Evolutionary conservation across 345 rosid genomes (phyloP), one percentile per base, ranked within the genome.

Genomic region (Kernera saxatilis): DNA sequence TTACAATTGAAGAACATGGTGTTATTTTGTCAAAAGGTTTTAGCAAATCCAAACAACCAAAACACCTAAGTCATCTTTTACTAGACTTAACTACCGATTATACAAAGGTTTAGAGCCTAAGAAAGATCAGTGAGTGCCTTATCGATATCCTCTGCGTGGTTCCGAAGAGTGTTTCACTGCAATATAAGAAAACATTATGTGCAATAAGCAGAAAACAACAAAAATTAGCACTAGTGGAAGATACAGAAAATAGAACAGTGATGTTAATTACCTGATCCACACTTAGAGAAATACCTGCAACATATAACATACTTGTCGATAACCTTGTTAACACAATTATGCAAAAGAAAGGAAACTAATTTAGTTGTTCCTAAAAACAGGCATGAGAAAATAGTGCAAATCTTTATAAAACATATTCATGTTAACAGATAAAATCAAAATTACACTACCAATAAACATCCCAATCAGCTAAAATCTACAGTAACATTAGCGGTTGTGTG

Each of bases 231-330:
- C 6, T 39, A 11, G 10, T 23, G 8, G 19, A 30, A 39, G 45
- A 29, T 29, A 46, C 37, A n/a, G 6, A 17, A 33, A 15, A 64
- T 21, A 26, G 7, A 40, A 22, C 29, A 22, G 21, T 6, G 27
- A 1, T 30, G 49, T 50, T 18, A 37, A n/a, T 3, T 84, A 90
- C 98, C 97, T 93, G 97, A 25, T 93, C 98, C 64, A 93, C 68
- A 62, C 83, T 79, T 57, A 93, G 62, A n/a, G 93, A 77, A 67
- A 93, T 87, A 53, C 98, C 98, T 90, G 82, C 48, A 77, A 77
- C 55, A 51, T 22, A 35, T 43, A 45, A 56, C 52, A 63, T 10
- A 5, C 53, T 48, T 3, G 3, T 46, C 19, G n/a, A n/a, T n/a
- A n/a, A n/a, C n/a, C n/a, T n/a, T n/a, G n/a, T n/a, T n/a, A 73